Base-by-base conservation (phyloP, 1,284 basidiomycete species). In the Fomitiporia mediterranea region DNA sequence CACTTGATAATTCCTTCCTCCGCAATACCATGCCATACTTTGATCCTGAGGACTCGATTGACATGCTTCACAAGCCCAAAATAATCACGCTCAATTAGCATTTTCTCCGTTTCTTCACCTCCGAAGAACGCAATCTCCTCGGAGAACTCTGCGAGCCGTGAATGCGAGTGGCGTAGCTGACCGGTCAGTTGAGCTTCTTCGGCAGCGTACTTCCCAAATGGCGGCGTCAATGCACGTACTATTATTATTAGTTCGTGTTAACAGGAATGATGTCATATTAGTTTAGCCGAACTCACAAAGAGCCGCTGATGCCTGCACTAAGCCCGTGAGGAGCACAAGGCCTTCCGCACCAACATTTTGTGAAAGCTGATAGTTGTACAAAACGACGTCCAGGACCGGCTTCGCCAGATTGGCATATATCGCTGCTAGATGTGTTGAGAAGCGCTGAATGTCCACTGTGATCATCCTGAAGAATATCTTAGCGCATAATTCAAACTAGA, bases 321-420 rank as follows among this genome's bases (percentile, higher is more conserved):
- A 71, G 43, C 95, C 70, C 3, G 91, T 95, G 49, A 98, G 78
- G 19, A 91, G 75, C 37, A 98, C 76, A 6, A 98, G 77, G 15
- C 94, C 94, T 69, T 99, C 96, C 2, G 94, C 94, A 8, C 96
- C 96, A 34, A 98, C 93, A 63, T 95, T 96, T 62, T 86, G 84
- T 11, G 92, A 92, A 21, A 99, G 78, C 69, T 98, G 94, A 66
- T 94, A 97, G 71, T 98, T 98, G 76, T 98, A 99, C 15, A 99
- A 74, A 58, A 95, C 89, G 51, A 95, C 91, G 66, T 98, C 96
- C 35, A 98, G 79, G 15, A 90, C 79, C 1, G 96, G 96, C 70
- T 98, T 98, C 37, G 94, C 93, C 42, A 97, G 74, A 69, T 96
- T 96, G 15, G 89, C 86, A 70, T 98, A 99, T 44, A 98, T 94